A percentile compares a stretch with the other conserved stretches of the same genome.
Conservation (phyloP, 129 eudicot species). For the Flaveria ramosissima region DNA sequence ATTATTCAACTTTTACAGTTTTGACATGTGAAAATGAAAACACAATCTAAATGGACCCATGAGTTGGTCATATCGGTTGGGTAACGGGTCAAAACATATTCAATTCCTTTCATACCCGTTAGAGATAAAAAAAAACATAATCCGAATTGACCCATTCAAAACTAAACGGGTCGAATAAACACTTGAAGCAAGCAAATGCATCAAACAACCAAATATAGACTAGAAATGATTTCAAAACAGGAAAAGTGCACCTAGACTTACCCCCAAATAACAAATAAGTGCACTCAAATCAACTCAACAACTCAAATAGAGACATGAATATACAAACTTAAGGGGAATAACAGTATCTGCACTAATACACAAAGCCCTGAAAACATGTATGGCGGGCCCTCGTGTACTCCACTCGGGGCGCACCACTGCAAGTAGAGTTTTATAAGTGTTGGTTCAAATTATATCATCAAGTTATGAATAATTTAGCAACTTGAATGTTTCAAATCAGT, state of each 20-base stretch:
- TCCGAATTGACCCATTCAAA: neutral
- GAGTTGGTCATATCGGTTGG: neutral
- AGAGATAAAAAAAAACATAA: conserved; percentile 7
- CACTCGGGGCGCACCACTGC: conserved; percentile 54
- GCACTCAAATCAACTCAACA: conserved; percentile 35
- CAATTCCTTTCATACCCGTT: neutral
- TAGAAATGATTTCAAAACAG: conserved; percentile 25
- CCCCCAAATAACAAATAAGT: conserved; percentile 28
- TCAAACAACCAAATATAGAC: conserved; percentile 14
- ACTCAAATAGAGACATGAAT: conserved; percentile 30
- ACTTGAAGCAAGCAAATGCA: conserved; percentile 22
- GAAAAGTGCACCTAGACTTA: conserved; percentile 35
- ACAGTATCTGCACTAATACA: conserved; percentile 53
- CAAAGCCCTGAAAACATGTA: conserved; percentile 32
- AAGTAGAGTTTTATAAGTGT: conserved; percentile 36
- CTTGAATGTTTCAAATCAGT: conserved; percentile 37
- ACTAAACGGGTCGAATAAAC: neutral
- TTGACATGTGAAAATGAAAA: neutral
- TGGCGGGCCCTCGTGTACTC: conserved; percentile 52
- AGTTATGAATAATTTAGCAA: conserved; percentile 22
- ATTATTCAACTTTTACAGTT: neutral
- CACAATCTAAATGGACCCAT: neutral
- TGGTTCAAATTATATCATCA: conserved; percentile 35
- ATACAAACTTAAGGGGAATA: conserved; percentile 32
- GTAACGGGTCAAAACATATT: neutral